Evolutionary conservation across 2,329 filamentous ascomycete species (phyloP).

Genomic region (Monosporascus sp.): DNA sequence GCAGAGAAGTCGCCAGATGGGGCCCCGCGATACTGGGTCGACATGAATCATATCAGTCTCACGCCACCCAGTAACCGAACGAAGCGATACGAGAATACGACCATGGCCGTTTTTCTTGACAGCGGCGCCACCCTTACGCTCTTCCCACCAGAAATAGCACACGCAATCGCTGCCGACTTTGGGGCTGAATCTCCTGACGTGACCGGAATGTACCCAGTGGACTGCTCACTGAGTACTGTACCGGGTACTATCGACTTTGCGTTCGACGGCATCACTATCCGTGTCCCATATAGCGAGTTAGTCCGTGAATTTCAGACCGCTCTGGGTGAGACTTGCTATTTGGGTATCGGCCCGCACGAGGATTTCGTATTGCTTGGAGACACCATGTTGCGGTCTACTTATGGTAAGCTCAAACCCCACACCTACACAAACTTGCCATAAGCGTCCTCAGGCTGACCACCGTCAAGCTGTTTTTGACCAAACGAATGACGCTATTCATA

Average conservation of each 20-base stretch:
- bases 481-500: slow-evolving; percentile 40
- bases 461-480: slow-evolving; percentile 45
- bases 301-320: slow-evolving; percentile 30
- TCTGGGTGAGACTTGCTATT: slow-evolving; percentile 34
- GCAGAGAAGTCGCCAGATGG: slow-evolving; percentile 48
- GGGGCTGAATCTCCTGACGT: slow-evolving; percentile 32
- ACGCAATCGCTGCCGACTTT: slow-evolving; percentile 44
- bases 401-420: slow-evolving; percentile 31
- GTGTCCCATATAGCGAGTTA: slow-evolving; percentile 45
- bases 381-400: slow-evolving; percentile 51
- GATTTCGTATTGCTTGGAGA: slow-evolving; percentile 51
- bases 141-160: slow-evolving; percentile 52
- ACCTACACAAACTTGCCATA: too few species aligned
- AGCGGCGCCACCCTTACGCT: slow-evolving; percentile 65
- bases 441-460: background rate
- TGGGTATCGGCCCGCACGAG: slow-evolving; percentile 43
- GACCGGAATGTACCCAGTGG: slow-evolving; percentile 41
- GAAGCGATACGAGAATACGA: slow-evolving; percentile 31
- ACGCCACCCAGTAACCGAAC: slow-evolving; percentile 30
- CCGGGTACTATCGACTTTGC: slow-evolving; percentile 42
- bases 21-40: slow-evolving; percentile 47
- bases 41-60: slow-evolving; percentile 39
- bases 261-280: slow-evolving; percentile 42
- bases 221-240: slow-evolving; percentile 35
- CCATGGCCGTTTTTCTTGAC: slow-evolving; percentile 59